Base-by-base conservation (phyloP, 1,284 basidiomycete species). In the Entoloma clypeatum region DNA sequence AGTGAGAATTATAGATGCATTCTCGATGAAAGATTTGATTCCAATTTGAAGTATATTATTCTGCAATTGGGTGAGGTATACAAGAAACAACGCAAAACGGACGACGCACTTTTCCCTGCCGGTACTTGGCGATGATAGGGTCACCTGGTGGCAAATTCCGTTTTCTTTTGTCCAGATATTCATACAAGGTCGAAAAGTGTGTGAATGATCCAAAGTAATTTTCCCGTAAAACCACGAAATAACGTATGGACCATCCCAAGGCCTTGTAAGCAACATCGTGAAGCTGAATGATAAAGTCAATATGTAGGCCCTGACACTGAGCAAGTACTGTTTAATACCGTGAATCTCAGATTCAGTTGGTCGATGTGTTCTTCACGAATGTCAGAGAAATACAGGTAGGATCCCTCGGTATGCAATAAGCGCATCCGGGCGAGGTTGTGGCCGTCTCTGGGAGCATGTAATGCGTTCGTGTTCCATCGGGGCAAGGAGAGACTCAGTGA, bases 151-250 rank as follows among this genome's bases (percentile, higher is more conserved):
- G 71, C 4, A 73, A 62, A 4, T 74, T 75, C 44, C 66, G 69
- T 39, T 68, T 72, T 19, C 77, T 74, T 58, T 81, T 85, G 41
- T 82, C 77, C 38, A 92, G 67, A 57, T 89, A 93, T 64, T 96
- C 93, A 21, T 75, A 75, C 36, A 91, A 71, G 0, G 90, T 94
- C 5, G 82, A 82, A 56, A 92, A 96, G 53, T 93, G 87, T 1
- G 92, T 95, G 61, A 93, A 96, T 3, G 77, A 75, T 13, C 93
- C 93, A 43, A 95, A 81, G 61, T 96, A 96, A 60, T 96, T 95
- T 53, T 94, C 91, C 41, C 86, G 80, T 39, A 95, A 57, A 33
- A 86, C 80, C 79, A 97, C 86, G 51, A 93, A 71, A 54, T 91
- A 81, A 23, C 92, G 80, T 42, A 93, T 75, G 0, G 81, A 81